Base-by-base conservation (phyloP, 2,329 filamentous ascomycete genomes). In the Alternaria brassicicola region DNA sequence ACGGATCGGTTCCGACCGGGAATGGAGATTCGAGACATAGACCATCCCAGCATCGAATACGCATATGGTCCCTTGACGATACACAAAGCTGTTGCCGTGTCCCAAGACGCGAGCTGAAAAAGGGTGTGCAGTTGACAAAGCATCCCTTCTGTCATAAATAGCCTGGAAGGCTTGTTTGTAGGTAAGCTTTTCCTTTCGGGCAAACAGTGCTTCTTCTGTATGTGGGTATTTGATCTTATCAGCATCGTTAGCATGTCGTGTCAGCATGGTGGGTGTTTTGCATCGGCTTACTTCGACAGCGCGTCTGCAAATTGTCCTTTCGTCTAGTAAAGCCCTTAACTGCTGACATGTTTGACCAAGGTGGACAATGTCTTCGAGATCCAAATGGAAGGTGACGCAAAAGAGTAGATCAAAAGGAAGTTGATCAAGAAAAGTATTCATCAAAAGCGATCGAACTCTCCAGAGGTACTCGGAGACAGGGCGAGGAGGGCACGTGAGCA, bases 331-430 rank as follows among this genome's bases (percentile, higher is more conserved):
- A 30, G 77, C 80, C 55, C 79, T 76, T 30, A 91, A 79, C 19
- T 81, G 78, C 6, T 75, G 80, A 60, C 85, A 86, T 39, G 81
- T 82, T 43, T 81, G 78, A 38, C 84, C 82, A 41, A 90, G 76
- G 60, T 84, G 80, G 57, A 87, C 82, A 36, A 86, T 80, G 63
- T 89, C 86, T 45, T 86, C 81, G 25, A 88, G 76, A 17, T 83
- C 79, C 33, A 91, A 79, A 54, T 80, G 76, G 6, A 78, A 78
- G 7, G 83, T 80, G 50, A 91, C 83, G 50, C 84, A 81, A 48
- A 84, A 84, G 26, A 89, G 76, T n/a, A 91, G 79, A 74, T 91
- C 89, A 68, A 85, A 87, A 0, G 89, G 88, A 12, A 91, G 74
- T 28, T 68, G 64, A 57, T 82, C 78, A 41, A 85, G 70, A 19